Evolutionary conservation across 306 rosid species (phyloP).

Genomic region (Rubus parviflorus): DNA sequence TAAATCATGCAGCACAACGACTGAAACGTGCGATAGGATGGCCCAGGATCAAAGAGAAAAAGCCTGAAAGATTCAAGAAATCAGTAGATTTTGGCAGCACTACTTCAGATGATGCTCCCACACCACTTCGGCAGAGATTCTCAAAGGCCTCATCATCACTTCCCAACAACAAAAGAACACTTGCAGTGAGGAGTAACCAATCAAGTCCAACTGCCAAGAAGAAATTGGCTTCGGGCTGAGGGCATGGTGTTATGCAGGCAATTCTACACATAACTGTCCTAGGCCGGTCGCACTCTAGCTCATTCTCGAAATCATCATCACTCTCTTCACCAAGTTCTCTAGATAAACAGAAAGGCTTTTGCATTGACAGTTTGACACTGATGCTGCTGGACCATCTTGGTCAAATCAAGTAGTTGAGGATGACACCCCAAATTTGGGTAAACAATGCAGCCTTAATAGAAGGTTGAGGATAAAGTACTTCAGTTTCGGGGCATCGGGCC

Average conservation of each 20-base stretch:
- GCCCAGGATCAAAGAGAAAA: constrained; percentile 61
- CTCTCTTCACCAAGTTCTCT: constrained; percentile 72
- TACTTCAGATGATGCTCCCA: constrained; percentile 51
- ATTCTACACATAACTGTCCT: constrained; percentile 58
- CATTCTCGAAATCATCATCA: constrained; percentile 78
- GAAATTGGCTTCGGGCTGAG: constrained; percentile 75
- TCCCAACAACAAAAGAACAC: constrained; percentile 80
- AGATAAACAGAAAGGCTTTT: constrained; percentile 71
- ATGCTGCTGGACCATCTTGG: constrained; percentile 66
- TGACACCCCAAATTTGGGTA: constrained; percentile 38
- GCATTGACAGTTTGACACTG: constrained; percentile 56
- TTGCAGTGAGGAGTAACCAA: constrained; percentile 77
- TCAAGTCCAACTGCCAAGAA: constrained; percentile 97
- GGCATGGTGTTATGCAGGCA: constrained; percentile 67
- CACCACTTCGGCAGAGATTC: constrained; percentile 77
- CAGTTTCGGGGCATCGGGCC: constrained; percentile 75
- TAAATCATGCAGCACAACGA: constrained; percentile 59
- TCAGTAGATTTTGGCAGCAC: constrained; percentile 36
- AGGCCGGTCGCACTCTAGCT: constrained; percentile 72
- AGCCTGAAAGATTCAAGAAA: constrained; percentile 39
- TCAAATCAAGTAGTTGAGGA: constrained; percentile 43
- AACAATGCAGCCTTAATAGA: constrained; percentile 39
- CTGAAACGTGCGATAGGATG: constrained; percentile 69
- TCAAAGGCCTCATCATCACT: constrained; percentile 51
- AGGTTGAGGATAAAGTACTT: constrained; percentile 69